Evolutionary conservation across 371 early-diverging fungal species (phyloP).

Genomic region (Rhizopus arrhizus): DNA sequence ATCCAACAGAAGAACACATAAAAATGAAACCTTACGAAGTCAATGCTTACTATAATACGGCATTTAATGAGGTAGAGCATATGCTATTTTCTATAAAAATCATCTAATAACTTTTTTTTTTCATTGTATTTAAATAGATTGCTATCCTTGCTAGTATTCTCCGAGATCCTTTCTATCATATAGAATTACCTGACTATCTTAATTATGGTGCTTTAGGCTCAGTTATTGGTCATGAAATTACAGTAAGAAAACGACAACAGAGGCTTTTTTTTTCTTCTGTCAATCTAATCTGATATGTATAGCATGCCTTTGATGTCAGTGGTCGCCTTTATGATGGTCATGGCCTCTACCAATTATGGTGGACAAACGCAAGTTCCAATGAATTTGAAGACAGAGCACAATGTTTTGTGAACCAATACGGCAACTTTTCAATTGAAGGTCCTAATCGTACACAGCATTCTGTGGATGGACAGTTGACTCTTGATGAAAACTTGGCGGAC

Average conservation of each 20-base stretch:
- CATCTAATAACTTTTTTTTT: too few relatives aligned
- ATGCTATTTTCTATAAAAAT: too few relatives aligned
- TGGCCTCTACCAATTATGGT: conserved; percentile 62
- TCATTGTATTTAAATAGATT: too few relatives aligned
- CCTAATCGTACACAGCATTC: conserved; percentile 23
- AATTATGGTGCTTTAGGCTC: conserved; percentile 65
- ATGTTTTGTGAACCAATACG: conserved; percentile 71
- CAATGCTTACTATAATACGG: conserved; percentile 62
- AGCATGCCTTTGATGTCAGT: conserved; percentile 53
- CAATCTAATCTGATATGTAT: neutral
- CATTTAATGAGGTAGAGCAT: conserved; percentile 40
- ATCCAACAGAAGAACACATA: conserved; percentile 53
- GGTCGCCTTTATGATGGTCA: conserved; percentile 61
- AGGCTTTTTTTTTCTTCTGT: neutral
- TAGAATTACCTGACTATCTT: conserved; percentile 50
- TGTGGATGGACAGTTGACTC: conserved; percentile 63
- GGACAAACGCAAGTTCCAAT: conserved; percentile 55
- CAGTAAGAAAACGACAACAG: conserved; percentile 34
- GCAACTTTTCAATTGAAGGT: conserved; percentile 42
- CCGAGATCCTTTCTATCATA: conserved; percentile 49
- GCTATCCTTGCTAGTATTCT: conserved; percentile 65
- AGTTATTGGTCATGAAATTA: conserved; percentile 66
- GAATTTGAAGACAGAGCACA: conserved; percentile 54
- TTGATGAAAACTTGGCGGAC: conserved; percentile 78
- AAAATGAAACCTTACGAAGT: conserved; percentile 62